A percentile compares a stretch with the other conserved stretches of the same genome.
Conservation (phyloP, 495 filamentous ascomycete genomes). For the Penicillium paradoxum region DNA sequence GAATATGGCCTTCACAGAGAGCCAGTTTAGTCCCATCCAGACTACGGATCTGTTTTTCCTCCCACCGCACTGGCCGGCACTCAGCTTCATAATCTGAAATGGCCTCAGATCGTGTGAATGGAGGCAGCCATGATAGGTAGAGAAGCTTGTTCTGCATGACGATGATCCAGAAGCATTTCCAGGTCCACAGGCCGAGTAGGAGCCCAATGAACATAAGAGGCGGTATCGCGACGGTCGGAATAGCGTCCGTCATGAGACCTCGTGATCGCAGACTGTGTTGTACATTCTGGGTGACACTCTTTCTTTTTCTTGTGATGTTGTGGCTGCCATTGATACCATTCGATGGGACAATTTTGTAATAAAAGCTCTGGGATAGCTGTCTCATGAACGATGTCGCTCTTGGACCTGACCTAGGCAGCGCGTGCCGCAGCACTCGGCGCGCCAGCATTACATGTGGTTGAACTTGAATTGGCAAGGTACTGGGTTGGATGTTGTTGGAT, state of each 20-base stretch:
- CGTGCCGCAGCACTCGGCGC: neutral
- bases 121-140: constrained; percentile 71
- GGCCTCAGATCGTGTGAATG: constrained; percentile 46
- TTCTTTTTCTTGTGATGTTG: neutral
- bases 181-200: constrained; percentile 62
- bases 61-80: constrained; percentile 60
- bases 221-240: constrained; percentile 55
- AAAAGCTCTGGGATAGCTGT: neutral
- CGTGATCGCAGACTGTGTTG: neutral
- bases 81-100: constrained; percentile 55
- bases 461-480: neutral
- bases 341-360: neutral
- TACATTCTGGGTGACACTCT: neutral
- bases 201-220: constrained; percentile 64
- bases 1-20: constrained; percentile 46
- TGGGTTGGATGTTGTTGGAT: neutral
- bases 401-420: neutral
- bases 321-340: neutral
- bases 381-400: neutral
- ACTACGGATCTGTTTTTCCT: constrained; percentile 47
- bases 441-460: neutral
- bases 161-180: constrained; percentile 79
- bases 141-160: constrained; percentile 80
- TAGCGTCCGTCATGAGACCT: constrained; percentile 12
- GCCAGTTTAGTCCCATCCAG: constrained; percentile 59